Percentiles rank a stretch among this genome's conserved stretches.
Conservation (phyloP, 2,329 filamentous ascomycete genomes). For the Hypoxylon sp. region DNA sequence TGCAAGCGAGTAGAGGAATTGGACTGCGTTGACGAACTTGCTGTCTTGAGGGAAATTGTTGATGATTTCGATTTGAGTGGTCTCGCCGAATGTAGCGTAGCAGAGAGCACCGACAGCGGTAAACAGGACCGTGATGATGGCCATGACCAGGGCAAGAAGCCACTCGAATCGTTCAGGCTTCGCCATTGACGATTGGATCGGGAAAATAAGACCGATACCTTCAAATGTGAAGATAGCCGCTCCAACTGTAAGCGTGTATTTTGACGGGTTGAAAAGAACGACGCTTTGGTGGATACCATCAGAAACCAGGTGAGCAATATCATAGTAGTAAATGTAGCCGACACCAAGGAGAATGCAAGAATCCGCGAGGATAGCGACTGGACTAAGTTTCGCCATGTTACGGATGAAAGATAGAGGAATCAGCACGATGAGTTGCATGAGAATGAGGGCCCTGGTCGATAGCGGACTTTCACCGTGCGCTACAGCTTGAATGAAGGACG, state of each 20-base stretch:
- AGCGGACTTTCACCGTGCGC: slow-evolving; percentile 61
- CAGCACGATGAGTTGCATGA: slow-evolving; percentile 72
- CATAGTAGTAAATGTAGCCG: slow-evolving; percentile 79
- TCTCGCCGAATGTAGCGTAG: slow-evolving; percentile 77
- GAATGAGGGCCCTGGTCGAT: slow-evolving; percentile 70
- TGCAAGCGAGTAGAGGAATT: slow-evolving; percentile 79
- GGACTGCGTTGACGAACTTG: slow-evolving; percentile 79
- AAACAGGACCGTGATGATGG: slow-evolving; percentile 78
- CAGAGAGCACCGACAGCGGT: slow-evolving; percentile 78
- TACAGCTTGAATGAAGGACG: slow-evolving; percentile 74
- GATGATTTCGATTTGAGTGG: slow-evolving; percentile 79
- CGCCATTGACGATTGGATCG: slow-evolving; percentile 81
- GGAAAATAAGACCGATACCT: slow-evolving; percentile 80
- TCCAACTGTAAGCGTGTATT: slow-evolving; percentile 78
- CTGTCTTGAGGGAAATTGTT: slow-evolving; percentile 79
- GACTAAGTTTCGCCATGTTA: slow-evolving; percentile 80
- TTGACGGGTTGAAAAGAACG: slow-evolving; percentile 75
- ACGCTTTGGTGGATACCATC: slow-evolving; percentile 71
- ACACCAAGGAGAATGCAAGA: slow-evolving; percentile 78
- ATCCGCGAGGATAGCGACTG: slow-evolving; percentile 75
- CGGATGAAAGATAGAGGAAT: slow-evolving; percentile 77
- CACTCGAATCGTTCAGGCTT: slow-evolving; percentile 74
- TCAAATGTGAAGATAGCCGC: slow-evolving; percentile 83
- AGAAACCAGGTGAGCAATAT: slow-evolving; percentile 67
- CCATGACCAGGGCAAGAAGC: slow-evolving; percentile 76